These are phyloP conservation scores for Ophiostoma sp. DNA, from an alignment of 2,329 filamentous ascomycete genomes.

Conservation along the genomic window DNA sequence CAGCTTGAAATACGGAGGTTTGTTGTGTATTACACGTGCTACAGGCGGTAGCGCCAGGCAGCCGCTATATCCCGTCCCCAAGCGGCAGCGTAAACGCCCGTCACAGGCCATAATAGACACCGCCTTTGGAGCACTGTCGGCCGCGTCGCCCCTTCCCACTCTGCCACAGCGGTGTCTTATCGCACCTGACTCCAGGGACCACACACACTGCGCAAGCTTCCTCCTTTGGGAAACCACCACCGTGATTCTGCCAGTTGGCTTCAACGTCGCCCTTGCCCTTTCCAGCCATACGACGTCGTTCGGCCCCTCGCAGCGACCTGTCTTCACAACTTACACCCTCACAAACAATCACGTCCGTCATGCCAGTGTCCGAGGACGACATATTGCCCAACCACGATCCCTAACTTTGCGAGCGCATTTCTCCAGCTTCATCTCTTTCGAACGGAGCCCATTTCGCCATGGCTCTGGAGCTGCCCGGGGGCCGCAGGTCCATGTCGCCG, in stretches of 20 bases:
- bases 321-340: not conserved
- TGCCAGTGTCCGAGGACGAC: conserved; percentile 8
- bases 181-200: conserved; percentile 13
- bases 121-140: conserved; percentile 14
- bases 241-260: conserved; percentile 27
- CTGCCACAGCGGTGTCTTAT: conserved; percentile 10
- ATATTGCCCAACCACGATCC: not conserved
- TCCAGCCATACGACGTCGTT: not conserved
- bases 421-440: conserved; percentile 8
- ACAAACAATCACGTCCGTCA: not conserved
- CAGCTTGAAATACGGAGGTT: not conserved
- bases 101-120: not conserved
- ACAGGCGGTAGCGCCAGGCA: conserved; percentile 8
- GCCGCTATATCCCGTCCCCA: conserved; percentile 2
- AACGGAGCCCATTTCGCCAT: conserved; percentile 41
- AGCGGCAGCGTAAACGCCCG: conserved; percentile 2
- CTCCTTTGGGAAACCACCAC: conserved; percentile 24
- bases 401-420: not conserved
- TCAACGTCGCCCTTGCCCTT: conserved; percentile 17
- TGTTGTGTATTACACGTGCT: no score
- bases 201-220: not conserved
- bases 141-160: conserved; percentile 17
- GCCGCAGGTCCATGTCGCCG: conserved; percentile 66
- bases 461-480: conserved; percentile 62
- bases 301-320: not conserved